Conservation (phyloP, 495 filamentous ascomycete species). For the Lophiostoma macrostomum region DNA sequence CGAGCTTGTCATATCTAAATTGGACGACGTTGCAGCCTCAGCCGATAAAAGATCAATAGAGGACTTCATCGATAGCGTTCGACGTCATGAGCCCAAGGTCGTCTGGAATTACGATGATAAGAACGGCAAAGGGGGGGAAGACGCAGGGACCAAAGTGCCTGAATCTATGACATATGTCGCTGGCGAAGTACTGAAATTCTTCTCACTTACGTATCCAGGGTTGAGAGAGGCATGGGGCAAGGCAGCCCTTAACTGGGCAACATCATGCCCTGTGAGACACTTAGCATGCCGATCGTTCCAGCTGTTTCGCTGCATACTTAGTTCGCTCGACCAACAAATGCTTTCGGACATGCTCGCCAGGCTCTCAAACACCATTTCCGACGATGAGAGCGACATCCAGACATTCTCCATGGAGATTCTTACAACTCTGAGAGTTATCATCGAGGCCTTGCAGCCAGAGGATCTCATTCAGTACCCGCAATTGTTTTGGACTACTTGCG, state of each 20-base stretch:
- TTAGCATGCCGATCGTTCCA: conserved; percentile 96
- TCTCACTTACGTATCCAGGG: conserved; percentile 78
- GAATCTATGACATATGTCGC: conserved; percentile 80
- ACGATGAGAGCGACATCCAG: conserved; percentile 86
- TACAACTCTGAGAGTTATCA: conserved; percentile 86
- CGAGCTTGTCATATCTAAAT: conserved; percentile 86
- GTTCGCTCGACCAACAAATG: conserved; percentile 85
- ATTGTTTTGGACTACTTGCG: conserved; percentile 95
- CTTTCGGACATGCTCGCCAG: conserved; percentile 92
- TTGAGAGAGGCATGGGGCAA: conserved; percentile 88
- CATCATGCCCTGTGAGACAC: conserved; percentile 93
- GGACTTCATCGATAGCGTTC: conserved; percentile 85
- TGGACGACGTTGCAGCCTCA: conserved; percentile 67
- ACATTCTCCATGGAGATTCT: conserved; percentile 97
- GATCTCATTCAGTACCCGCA: conserved; percentile 86
- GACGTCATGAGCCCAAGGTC: conserved; percentile 77
- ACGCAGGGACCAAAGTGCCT: conserved; percentile 76
- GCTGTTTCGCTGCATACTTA: conserved; percentile 90
- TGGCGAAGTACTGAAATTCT: conserved; percentile 74
- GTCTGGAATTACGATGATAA: conserved; percentile 94
- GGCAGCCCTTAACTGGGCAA: conserved; percentile 88
- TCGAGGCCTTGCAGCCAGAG: conserved; percentile 71
- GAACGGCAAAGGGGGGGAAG: conserved; percentile 66
- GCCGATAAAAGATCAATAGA: conserved; percentile 74
- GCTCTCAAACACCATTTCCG: conserved; percentile 92